Evolutionary conservation across 768 basidiomycete species (phyloP), one percentile per base, ranked within the genome.

Genomic region (Sporobolomyces roseus): DNA sequence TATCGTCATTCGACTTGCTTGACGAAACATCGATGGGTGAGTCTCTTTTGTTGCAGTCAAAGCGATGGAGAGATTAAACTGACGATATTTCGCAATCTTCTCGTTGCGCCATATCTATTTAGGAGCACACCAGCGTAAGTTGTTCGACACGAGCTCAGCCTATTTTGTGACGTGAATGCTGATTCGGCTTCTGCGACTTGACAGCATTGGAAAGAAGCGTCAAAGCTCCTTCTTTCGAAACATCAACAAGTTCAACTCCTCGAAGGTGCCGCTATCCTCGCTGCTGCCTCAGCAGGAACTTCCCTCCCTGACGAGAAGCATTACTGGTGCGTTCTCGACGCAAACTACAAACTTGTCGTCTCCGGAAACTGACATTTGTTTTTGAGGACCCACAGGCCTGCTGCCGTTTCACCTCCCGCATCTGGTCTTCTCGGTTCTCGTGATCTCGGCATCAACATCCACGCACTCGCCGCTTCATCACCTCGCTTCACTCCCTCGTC

Each of bases 181-280:
- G 12, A 29, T 29, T 16, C 14, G 29, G 17, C 19, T 32, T 1
- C 30, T 14, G 27, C 59, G n/a, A 27, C 1, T 13, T 14, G 21
- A 1, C 17, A 91, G 25, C 92, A 96, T 75, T 98, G 94, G 94
- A 87, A 89, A 50, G 90, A 93, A 77, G 89, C 93, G 2, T 84
- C 88, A 72, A 91, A 93, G 78, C 87, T 93, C 74, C 85, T 92
- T 36, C 82, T 97, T 65, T 90, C 88, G 79, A 98, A 97, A 80
- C 93, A 97, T 78, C 93, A 97, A 76, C 93, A 98, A 74, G 94
- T 99, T 1, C 94, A 97, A 75, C 80, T 97, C 59, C 87, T 99
- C 50, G 94, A 98, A 87, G 93, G 93, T 23, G 94, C 94, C 3
- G 91, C 94, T 23, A 98, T 99, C 70, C 84, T 99, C 51, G 90